These are phyloP conservation scores for Stentor roeselii DNA, from an alignment of 73 alveolate species.

Conservation along the genomic window DNA sequence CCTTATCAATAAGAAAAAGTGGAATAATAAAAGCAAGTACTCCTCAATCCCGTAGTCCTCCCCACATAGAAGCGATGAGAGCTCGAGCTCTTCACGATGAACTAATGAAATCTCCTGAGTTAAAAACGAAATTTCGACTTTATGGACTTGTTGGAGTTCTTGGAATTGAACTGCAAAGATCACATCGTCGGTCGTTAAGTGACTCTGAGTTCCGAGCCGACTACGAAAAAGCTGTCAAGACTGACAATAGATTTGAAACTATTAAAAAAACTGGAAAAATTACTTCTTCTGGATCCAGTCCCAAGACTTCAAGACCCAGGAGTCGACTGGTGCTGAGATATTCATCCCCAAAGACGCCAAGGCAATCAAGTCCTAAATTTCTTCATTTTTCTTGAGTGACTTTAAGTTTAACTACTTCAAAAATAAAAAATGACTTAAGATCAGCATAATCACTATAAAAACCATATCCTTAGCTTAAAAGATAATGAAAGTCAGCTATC, in stretches of 20 bases:
- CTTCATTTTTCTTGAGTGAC: background rate
- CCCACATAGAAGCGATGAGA: background rate
- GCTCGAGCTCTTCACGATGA: background rate
- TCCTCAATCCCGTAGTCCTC: background rate
- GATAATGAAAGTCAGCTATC: constrained; percentile 18
- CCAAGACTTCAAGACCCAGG: background rate
- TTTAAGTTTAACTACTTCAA: background rate
- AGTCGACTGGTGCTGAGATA: background rate
- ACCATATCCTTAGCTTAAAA: no score
- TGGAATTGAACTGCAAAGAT: background rate
- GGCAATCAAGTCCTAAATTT: background rate
- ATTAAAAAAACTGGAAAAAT: no score
- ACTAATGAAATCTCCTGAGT: background rate
- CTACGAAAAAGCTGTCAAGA: background rate
- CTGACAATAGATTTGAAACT: no score
- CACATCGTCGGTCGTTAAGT: background rate
- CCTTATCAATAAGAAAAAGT: background rate
- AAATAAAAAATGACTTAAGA: no score
- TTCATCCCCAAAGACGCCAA: background rate
- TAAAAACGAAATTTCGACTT: background rate
- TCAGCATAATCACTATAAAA: no score
- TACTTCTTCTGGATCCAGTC: no score
- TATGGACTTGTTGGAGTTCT: background rate
- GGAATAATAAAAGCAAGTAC: background rate
- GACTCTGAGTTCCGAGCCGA: background rate